Evolutionary conservation across 208 protist genomes (phyloP).

Genomic region (Blechomonas ayalai): DNA sequence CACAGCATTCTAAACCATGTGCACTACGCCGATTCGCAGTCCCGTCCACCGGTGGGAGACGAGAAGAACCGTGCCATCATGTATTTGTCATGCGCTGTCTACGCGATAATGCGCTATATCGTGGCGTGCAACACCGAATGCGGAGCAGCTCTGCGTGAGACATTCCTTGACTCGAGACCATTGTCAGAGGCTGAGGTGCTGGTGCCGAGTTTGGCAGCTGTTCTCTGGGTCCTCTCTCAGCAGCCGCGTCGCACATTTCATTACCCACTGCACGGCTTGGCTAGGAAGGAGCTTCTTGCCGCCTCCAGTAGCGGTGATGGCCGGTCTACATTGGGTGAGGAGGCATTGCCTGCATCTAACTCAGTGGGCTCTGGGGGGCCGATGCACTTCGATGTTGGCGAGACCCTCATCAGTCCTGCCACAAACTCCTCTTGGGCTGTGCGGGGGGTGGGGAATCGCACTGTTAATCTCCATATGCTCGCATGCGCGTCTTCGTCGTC

Average conservation of each 20-base stretch:
- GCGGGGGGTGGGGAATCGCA: slow-evolving; percentile 13
- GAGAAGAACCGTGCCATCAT: slow-evolving; percentile 47
- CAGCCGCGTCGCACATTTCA: slow-evolving; percentile 21
- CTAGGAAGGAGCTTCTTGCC: slow-evolving; percentile 26
- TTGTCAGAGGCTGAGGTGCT: slow-evolving; percentile 22
- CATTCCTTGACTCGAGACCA: slow-evolving; percentile 62
- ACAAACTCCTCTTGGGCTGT: slow-evolving; percentile 38
- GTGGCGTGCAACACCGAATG: slow-evolving; percentile 63
- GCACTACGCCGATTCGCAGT: slow-evolving; percentile 75
- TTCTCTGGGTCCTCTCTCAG: slow-evolving; percentile 64
- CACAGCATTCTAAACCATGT: slow-evolving; percentile 45
- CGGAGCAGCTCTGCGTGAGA: slow-evolving; percentile 21
- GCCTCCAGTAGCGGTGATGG: slow-evolving; percentile 16
- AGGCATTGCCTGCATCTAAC: slow-evolving; percentile 3
- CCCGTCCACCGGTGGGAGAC: slow-evolving; percentile 57
- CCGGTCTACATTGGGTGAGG: slow-evolving; percentile 8
- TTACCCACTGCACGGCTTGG: slow-evolving; percentile 41
- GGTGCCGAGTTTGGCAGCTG: slow-evolving; percentile 58
- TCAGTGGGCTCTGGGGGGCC: too few relatives aligned
- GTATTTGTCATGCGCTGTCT: slow-evolving; percentile 58
- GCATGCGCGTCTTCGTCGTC: neutral
- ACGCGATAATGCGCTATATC: slow-evolving; percentile 67
- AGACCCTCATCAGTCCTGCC: slow-evolving; percentile 24
- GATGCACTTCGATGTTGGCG: slow-evolving; percentile 47
- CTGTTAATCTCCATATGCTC: neutral